Base-by-base conservation (phyloP, 805 yeast genomes). In the Schwanniomyces sp. region DNA sequence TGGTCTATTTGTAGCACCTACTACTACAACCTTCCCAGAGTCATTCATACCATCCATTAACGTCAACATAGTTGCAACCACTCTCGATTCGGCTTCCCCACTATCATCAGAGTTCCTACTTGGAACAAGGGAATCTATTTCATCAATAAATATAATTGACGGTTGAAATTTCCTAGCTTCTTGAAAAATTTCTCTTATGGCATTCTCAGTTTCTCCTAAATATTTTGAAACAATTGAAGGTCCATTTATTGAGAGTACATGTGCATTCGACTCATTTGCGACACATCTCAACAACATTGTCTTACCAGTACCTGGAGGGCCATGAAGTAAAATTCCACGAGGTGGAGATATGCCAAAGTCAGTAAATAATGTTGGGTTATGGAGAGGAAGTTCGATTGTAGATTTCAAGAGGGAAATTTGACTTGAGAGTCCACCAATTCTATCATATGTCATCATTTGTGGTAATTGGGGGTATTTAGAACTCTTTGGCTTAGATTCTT, bases 261-360 rank as follows among this genome's bases (percentile, higher is more conserved):
- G 99, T 0, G 96, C 95, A 51, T 85, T 78, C 1, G 80, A 72
- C 49, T 86, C 92, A 52, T 82, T 76, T 0, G 96, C 95, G 8
- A 92, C 83, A 25, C 96, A 86, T 46, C 88, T 78, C 32, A 94
- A 72, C 7, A 94, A 75, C 89, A 91, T 81, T 0, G 97, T 88
- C 63, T 92, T 92, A 44, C 99, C 99, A 0, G 97, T 92, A 3
- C 99, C 99, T 2, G 98, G 94, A 2, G 97, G 96, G 0, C 99
- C 99, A 68, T 92, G 96, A 10, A 92, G 67, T 12, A 92, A 69
- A n/a, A 92, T 82, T 30, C 99, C 99, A 48, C 97, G 75, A 11
- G 97, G 97, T 7, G 99, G 97, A 7, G 85, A 77, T 16, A 91
- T 85, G n/a, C 92, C 91, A 70, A 92, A 94, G 46, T 87, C 82